phyloP scores from a whole-genome alignment of 139 green algal genomes.

The Edaphochlamys debaryana region DNA sequence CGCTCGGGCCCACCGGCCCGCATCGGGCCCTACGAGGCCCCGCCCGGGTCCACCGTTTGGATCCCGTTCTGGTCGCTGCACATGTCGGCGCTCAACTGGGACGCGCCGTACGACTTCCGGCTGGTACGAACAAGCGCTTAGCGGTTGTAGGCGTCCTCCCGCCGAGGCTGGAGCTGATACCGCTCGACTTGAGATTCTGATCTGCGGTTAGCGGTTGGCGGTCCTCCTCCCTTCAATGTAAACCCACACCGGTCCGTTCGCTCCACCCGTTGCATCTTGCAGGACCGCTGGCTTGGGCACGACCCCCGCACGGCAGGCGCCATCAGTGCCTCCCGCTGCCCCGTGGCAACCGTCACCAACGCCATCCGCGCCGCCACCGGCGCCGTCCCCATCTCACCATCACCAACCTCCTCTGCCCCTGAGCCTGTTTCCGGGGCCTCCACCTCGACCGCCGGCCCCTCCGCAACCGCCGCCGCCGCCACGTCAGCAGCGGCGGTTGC shows the following conservation, averaged over 20 bases:
- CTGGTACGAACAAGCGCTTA: neutral
- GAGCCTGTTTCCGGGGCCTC: neutral
- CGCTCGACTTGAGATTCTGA: too few relatives aligned
- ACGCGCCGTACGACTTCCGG: neutral
- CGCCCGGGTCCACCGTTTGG: neutral
- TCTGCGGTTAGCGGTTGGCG: too few relatives aligned
- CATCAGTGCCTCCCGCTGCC: constrained; percentile 11
- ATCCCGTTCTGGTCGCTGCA: constrained; percentile 9
- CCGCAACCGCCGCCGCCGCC: neutral
- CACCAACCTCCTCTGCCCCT: neutral
- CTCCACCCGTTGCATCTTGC: too few relatives aligned
- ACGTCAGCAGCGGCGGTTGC: neutral
- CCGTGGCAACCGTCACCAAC: neutral
- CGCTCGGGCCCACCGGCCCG: too few relatives aligned
- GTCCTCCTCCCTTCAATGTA: too few relatives aligned
- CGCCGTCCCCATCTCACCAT: neutral
- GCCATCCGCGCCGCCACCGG: neutral
- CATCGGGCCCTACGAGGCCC: neutral
- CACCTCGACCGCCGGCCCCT: too few relatives aligned
- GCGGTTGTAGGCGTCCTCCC: too few relatives aligned
- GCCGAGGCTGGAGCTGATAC: too few relatives aligned
- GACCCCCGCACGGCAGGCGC: neutral
- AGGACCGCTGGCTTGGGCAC: neutral
- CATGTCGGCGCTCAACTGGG: constrained; percentile 2
- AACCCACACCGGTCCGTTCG: too few relatives aligned